Evolutionary conservation across 1,139 yeast species (phyloP), one percentile per base, ranked within the genome.

Genomic region (Yamadazyma atmosphaerica): DNA sequence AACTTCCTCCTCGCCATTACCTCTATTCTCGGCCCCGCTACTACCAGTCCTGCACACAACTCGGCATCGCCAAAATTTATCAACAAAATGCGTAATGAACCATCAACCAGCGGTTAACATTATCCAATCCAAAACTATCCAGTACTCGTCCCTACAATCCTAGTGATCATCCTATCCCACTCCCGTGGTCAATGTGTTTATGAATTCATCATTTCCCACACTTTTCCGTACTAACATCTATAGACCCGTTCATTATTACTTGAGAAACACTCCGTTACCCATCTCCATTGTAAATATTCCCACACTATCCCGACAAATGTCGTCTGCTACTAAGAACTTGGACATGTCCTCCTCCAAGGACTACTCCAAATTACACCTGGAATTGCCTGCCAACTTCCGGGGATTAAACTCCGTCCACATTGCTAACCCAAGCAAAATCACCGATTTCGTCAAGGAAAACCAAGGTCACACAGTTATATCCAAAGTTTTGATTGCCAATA

Each of bases 381-480:
- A 56, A 7, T 71, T 90, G 52, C 83, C 96, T 19, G 46, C 75
- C 27, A 86, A 88, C 62, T 92, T 89, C 65, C 64, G 78, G 45
- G 98, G 98, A 36, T 74, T 83, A 42, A 86, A 89, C 60, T 74
- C 92, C 28, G 71, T 88, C 34, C 81, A 77, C 27, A 68, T 58
- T 14, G 96, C 96, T 25, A 90, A 86, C 52, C 77, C 84, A 16
- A 69, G 83, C 26, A 75, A 82, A 40, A 80, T 94, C 38, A 84
- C 85, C 51, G 94, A 87, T 56, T 94, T 89, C 60, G 98, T 94
- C 44, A 77, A 74, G 52, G 73, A 79, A 34, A 87, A 86, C 56
- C 89, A 86, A 43, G 99, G 99, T 58, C 99, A 94, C 69, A 89
- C 98, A 4, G 96, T 94, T 37, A 88, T 94, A 58, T 77, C 85